Conservation (phyloP, 306 rosid species). For the barrel medic (Medicago truncatula) region MtrunA17r5.0-ANR NC_053044.1:41917501-41918000, state of each 20-base stretch:
- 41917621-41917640: neutral
- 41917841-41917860: too few relatives aligned
- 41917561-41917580: slow-evolving; percentile 17
- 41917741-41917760: neutral
- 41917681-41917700: slow-evolving; percentile 18
- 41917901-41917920: too few relatives aligned
- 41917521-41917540: neutral
- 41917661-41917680: slow-evolving; percentile 10
- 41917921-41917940: too few relatives aligned
- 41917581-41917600: neutral
- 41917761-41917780: neutral
- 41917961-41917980: too few relatives aligned
- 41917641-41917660: neutral
- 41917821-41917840: too few relatives aligned
- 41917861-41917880: too few relatives aligned
- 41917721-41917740: neutral
- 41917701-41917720: slow-evolving; percentile 32
- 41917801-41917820: neutral
- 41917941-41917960: too few relatives aligned
- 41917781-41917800: too few relatives aligned
- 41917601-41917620: neutral
- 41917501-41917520: neutral
- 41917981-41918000: too few relatives aligned
- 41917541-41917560: neutral
- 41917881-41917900: too few relatives aligned